phyloP scores from a whole-genome alignment of 2,329 filamentous ascomycete genomes.

The Didymella pomorum region DNA sequence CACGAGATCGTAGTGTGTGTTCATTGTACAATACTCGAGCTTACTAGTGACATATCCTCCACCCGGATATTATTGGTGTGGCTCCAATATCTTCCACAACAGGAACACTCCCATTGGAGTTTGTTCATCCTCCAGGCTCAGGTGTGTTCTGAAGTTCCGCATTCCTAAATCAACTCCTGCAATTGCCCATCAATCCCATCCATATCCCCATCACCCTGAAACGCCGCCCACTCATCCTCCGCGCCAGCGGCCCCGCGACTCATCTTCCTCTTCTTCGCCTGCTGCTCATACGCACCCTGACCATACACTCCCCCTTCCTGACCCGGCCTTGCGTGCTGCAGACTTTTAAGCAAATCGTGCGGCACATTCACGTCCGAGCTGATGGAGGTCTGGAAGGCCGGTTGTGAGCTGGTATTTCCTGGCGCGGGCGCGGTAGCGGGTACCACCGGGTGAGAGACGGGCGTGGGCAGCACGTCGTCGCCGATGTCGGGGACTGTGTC shows the following conservation, averaged over 20 bases:
- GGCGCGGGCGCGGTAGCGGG: constrained; percentile 38
- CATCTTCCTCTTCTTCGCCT: constrained; percentile 51
- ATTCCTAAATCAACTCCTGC: constrained; percentile 58
- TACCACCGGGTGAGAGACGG: constrained; percentile 37
- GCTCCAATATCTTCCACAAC: neutral
- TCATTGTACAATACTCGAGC: constrained; percentile 13
- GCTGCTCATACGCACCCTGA: constrained; percentile 31
- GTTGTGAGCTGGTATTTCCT: constrained; percentile 26
- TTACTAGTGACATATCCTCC: too few species aligned
- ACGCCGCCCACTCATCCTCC: constrained; percentile 52
- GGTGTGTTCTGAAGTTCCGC: too few species aligned
- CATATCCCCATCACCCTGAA: constrained; percentile 59
- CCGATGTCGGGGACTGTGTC: constrained; percentile 36
- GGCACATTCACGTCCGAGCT: constrained; percentile 32
- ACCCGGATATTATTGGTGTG: too few species aligned
- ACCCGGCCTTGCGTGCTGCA: constrained; percentile 39
- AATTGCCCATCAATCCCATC: constrained; percentile 68
- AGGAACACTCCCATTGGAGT: too few species aligned
- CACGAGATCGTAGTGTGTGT: too few species aligned
- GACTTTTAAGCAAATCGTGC: constrained; percentile 42
- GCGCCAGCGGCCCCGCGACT: constrained; percentile 37
- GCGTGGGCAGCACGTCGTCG: constrained; percentile 41
- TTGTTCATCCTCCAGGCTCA: too few species aligned
- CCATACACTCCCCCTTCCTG: constrained; percentile 36
- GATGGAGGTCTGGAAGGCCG: constrained; percentile 35